Base-by-base conservation (phyloP, 2,329 filamentous ascomycete genomes). In the Sarocladium oryzae region DNA sequence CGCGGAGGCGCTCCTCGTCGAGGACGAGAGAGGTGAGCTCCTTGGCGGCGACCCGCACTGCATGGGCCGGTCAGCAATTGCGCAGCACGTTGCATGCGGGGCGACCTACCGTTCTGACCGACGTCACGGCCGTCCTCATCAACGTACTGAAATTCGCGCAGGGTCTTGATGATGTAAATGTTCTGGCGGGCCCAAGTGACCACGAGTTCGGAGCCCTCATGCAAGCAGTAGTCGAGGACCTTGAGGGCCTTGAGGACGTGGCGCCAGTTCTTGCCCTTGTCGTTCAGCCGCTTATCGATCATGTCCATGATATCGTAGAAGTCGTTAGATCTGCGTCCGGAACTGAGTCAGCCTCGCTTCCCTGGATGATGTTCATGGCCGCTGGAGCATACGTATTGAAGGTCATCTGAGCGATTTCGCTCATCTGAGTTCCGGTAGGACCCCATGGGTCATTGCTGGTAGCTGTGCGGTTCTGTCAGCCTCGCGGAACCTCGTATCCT, bases 261-360 rank as follows among this genome's bases (percentile, higher is more conserved):
- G 61, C 93, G 85, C 93, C 93, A 99, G 68, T 99, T 99, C 78
- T 97, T 99, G 65, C 93, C 93, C 71, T 99, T 97, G 71, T 99
- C 93, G 63, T 99, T 99, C 63, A 99, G 75, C 59, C 93, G 86
- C 76, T 97, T 97, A 72, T 99, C 93, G 59, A 99, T 78, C 89
- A 99, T 99, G 69, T 99, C 93, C 86, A 99, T 96, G 63, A 99
- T 96, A 68, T 99, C 92, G 74, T 96, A 96, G 74, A 99, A 99
- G 68, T 97, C 93, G 70, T 87, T 92, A 32, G 90, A 91, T 65
- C 92, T 95, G 57, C 37, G 32, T 30, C 40, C 30, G 10, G 5
- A 30, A n/a, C 24, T 20, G 49, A 50, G n/a, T 51, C 43, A 53
- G 33, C 20, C 46, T 18, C n/a, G 16, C 6, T 20, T 40, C 16